A percentile compares a stretch with the other conserved stretches of the same genome.
phyloP scores from a whole-genome alignment of 768 basidiomycete species.

The Pleurotus salmoneostramineus region DNA sequence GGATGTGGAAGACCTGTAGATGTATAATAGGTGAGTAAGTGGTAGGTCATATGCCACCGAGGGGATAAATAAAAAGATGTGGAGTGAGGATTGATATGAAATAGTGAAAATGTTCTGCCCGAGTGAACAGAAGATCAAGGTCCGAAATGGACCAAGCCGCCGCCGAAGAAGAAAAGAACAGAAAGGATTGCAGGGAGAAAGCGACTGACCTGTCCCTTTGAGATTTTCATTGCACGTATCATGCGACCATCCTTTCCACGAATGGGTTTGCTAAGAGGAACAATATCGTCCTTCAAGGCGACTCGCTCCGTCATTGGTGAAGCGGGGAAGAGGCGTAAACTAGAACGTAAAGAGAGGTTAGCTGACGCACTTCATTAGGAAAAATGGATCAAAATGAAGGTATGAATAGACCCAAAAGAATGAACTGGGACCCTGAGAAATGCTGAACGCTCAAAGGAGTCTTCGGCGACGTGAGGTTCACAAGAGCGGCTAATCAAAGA shows the following conservation, averaged over 20 bases:
- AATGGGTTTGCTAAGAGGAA: conserved; percentile 34
- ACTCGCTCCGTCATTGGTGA: conserved; percentile 36
- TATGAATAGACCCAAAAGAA: background rate
- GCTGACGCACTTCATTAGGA: no score
- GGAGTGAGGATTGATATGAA: no score
- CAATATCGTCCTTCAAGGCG: conserved; percentile 33
- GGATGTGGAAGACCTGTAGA: conserved; percentile 31
- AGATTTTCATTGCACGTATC: conserved; percentile 22
- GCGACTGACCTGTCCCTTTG: conserved; percentile 30
- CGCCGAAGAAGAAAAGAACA: no score
- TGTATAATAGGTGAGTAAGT: no score
- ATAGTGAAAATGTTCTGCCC: no score
- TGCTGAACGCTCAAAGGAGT: background rate
- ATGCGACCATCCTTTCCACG: conserved; percentile 20
- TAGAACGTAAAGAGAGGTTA: no score
- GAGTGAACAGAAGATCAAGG: no score
- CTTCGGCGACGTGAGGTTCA: background rate
- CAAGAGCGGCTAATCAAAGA: background rate
- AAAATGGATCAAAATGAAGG: no score
- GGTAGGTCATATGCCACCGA: no score
- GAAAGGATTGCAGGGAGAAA: background rate
- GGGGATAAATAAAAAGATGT: no score
- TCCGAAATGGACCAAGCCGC: no score
- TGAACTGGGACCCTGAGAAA: background rate
- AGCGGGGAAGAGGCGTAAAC: conserved; percentile 36